Conservation (phyloP, 208 protist genomes). For the Leishmania martiniquensis region DNA sequence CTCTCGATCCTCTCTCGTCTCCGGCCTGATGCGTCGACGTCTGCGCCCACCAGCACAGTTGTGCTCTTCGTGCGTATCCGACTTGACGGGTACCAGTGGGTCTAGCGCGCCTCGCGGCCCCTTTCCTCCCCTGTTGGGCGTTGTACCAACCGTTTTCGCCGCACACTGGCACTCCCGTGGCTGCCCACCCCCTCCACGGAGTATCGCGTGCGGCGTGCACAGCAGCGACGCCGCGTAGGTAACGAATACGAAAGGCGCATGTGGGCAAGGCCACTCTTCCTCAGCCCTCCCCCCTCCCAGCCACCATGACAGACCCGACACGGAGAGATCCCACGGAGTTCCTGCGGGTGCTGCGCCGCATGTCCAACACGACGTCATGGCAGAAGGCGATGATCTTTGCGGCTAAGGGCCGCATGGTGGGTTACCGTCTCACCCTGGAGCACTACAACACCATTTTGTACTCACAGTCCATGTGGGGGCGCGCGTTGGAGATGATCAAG, state of each 20-base stretch:
- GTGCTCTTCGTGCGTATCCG: neutral
- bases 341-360: constrained; percentile 86
- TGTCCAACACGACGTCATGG: constrained; percentile 89
- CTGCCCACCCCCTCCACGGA: neutral
- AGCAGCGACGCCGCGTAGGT: neutral
- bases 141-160: neutral
- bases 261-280: neutral
- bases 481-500: constrained; percentile 87
- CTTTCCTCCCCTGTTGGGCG: neutral
- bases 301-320: constrained; percentile 86
- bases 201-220: neutral
- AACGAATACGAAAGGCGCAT: neutral
- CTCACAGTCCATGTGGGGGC: constrained; percentile 90
- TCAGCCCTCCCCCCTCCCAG: constrained; percentile 5
- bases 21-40: neutral
- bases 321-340: constrained; percentile 92
- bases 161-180: neutral
- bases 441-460: constrained; percentile 94
- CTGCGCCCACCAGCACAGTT: neutral
- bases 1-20: neutral
- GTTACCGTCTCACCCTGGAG: constrained; percentile 84
- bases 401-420: constrained; percentile 90
- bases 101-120: neutral
- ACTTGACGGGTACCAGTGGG: neutral
- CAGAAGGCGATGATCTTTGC: constrained; percentile 93